phyloP scores from a whole-genome alignment of 129 eudicot species.

The Silybum marianum region DNA sequence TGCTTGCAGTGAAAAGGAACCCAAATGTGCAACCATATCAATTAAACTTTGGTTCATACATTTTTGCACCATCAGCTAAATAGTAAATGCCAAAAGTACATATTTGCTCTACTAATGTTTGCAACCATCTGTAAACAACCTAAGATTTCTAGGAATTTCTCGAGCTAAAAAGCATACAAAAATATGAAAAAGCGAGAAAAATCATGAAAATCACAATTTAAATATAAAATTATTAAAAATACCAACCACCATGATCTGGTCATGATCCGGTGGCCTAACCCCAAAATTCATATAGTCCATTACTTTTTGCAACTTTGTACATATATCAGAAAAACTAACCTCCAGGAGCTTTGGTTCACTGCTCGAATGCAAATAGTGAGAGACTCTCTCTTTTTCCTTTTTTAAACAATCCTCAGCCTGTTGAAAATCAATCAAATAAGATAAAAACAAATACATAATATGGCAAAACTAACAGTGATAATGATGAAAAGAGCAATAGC shows the following conservation, averaged over 20 bases:
- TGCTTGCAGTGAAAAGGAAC: not conserved
- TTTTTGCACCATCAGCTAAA: not conserved
- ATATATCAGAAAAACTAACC: slow-evolving; percentile 44
- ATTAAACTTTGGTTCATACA: not conserved
- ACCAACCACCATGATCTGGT: not conserved
- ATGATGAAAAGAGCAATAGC: not conserved
- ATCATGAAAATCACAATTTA: not conserved
- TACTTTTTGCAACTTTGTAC: not conserved
- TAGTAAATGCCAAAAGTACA: not conserved
- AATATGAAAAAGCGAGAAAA: not conserved
- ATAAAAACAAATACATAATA: slow-evolving; percentile 5
- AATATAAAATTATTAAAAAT: not conserved
- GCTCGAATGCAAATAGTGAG: slow-evolving; percentile 73
- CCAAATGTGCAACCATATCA: not conserved
- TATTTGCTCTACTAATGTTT: not conserved
- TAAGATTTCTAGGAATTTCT: not conserved
- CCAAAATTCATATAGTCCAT: not conserved
- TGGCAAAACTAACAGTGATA: not conserved
- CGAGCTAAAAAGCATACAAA: not conserved
- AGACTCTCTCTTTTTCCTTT: slow-evolving; percentile 82
- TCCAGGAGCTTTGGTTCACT: slow-evolving; percentile 84
- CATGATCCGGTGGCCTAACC: not conserved
- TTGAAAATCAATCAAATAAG: slow-evolving; percentile 10
- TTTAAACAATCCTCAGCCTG: slow-evolving; percentile 90
- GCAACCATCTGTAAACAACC: not conserved